These are phyloP conservation scores for Tylopilus orsonianus DNA, from an alignment of 1,284 basidiomycete genomes.

Conservation along the genomic window DNA sequence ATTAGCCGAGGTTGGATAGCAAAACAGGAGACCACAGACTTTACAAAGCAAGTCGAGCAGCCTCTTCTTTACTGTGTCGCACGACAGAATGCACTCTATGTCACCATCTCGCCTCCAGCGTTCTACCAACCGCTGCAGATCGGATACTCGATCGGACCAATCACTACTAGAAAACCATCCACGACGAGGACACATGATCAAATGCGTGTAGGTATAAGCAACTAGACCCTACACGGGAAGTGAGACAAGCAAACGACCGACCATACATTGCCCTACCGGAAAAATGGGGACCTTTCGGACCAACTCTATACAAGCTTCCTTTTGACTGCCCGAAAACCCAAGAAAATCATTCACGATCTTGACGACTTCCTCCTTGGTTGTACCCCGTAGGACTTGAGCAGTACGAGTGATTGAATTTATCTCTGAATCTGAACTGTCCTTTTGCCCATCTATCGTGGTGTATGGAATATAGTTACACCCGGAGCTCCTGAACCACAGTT, in stretches of 20 bases:
- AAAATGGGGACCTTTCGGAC: slow-evolving; percentile 22
- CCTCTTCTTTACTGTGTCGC: slow-evolving; percentile 9
- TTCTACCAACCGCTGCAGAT: slow-evolving; percentile 13
- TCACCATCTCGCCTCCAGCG: slow-evolving; percentile 10
- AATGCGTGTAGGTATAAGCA: slow-evolving; percentile 27
- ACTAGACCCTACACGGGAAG: slow-evolving; percentile 21
- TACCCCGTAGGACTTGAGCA: slow-evolving; percentile 15
- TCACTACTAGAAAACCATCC: slow-evolving; percentile 10
- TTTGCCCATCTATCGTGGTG: slow-evolving; percentile 24
- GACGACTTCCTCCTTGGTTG: slow-evolving; percentile 16
- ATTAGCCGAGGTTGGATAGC: slow-evolving; percentile 7
- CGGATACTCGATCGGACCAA: slow-evolving; percentile 11
- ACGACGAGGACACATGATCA: slow-evolving; percentile 14
- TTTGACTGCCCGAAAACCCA: slow-evolving; percentile 3
- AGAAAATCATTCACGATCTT: slow-evolving; percentile 19
- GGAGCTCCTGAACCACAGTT: slow-evolving; percentile 14
- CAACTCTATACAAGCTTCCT: slow-evolving; percentile 17
- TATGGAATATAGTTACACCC: slow-evolving; percentile 8
- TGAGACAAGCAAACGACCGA: slow-evolving; percentile 15
- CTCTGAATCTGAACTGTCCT: not conserved
- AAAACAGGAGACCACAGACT: slow-evolving; percentile 7
- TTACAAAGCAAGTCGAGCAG: slow-evolving; percentile 18
- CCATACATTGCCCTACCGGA: slow-evolving; percentile 15
- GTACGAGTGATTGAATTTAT: not conserved
- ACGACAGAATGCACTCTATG: slow-evolving; percentile 16